phyloP scores from a whole-genome alignment of 2,329 filamentous ascomycete genomes.

The Capronia epimyces region DNA sequence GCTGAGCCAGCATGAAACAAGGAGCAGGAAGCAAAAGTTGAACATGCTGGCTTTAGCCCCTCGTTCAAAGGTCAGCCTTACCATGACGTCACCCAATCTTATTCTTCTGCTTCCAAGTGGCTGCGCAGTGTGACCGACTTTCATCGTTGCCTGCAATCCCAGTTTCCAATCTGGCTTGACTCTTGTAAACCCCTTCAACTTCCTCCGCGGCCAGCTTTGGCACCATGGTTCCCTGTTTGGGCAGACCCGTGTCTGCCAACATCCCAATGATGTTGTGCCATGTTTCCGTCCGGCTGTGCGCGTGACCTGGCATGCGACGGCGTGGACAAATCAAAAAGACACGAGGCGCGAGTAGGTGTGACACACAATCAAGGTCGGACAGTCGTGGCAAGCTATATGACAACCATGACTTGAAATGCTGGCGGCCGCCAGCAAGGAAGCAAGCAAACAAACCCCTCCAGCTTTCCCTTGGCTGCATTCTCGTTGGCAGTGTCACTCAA shows the following conservation, averaged over 20 bases:
- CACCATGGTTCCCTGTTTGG: constrained; percentile 10
- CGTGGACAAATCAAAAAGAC: constrained; percentile 2
- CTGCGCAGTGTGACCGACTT: neutral
- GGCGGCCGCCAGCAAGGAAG: neutral
- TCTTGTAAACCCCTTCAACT: neutral
- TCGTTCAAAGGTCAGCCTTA: neutral
- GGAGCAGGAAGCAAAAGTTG: neutral
- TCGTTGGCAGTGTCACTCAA: constrained; percentile 1
- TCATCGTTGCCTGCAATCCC: neutral
- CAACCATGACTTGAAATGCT: no score
- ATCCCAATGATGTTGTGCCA: constrained; percentile 13
- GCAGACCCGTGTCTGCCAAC: constrained; percentile 4
- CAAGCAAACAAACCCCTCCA: neutral
- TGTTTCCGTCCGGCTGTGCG: constrained; percentile 1
- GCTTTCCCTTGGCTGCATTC: neutral
- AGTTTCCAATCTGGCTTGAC: neutral
- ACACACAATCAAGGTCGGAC: constrained; percentile 6
- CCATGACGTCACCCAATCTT: neutral
- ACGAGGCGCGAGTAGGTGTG: neutral
- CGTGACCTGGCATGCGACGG: constrained; percentile 1
- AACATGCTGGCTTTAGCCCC: neutral
- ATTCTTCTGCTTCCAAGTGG: neutral
- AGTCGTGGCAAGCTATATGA: neutral
- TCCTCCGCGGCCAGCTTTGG: neutral
- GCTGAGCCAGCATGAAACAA: neutral